Base-by-base conservation (phyloP, 2,329 filamentous ascomycete genomes). In the Stagonosporopsis cucurbitacearum region DNA sequence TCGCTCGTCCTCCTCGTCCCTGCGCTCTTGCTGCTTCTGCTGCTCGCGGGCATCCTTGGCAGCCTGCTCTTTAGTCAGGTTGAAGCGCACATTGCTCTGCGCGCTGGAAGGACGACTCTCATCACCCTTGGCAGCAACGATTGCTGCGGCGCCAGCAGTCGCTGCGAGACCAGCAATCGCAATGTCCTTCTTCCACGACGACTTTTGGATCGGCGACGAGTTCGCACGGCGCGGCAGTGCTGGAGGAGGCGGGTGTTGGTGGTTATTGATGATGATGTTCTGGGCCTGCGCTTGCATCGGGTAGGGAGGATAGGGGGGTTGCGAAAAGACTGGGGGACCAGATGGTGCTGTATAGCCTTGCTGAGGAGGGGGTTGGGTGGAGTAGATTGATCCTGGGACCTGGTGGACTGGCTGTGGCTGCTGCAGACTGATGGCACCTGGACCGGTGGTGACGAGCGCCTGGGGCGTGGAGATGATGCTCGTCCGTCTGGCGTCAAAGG, bases 351-450 rank as follows among this genome's bases (percentile, higher is more conserved):
- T 69, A 58, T 81, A 80, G 6, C 72, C 68, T 36, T 76, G 54
- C 25, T 76, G 74, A 15, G 74, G 40, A 11, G 74, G 69, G 12
- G 73, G 70, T 57, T 81, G 78, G 4, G 76, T 76, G 19, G 77
- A 82, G 65, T 91, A 90, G 1, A 93, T 82, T 17, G 84, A 84
- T 58, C 84, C 84, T 33, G 88, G 87, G 2, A 96, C 86, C 0
- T 90, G 91, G 2, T 84, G 81, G 55, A 91, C 84, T 2, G 93
- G 93, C 64, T 92, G 88, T 2, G 93, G 93, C 66, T 96, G 91
- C 71, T 95, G 89, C n/a, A 97, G 81, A 11, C 88, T 86, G 28
- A 92, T 82, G 0, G 85, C 81, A 79, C 67, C 72, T 8, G 70
- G 69, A 30, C 68, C 65, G 7, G 72, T 64, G 15, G 72, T 72